Evolutionary conservation across 768 basidiomycete species (phyloP).

Genomic region (Trametes meyenii): DNA sequence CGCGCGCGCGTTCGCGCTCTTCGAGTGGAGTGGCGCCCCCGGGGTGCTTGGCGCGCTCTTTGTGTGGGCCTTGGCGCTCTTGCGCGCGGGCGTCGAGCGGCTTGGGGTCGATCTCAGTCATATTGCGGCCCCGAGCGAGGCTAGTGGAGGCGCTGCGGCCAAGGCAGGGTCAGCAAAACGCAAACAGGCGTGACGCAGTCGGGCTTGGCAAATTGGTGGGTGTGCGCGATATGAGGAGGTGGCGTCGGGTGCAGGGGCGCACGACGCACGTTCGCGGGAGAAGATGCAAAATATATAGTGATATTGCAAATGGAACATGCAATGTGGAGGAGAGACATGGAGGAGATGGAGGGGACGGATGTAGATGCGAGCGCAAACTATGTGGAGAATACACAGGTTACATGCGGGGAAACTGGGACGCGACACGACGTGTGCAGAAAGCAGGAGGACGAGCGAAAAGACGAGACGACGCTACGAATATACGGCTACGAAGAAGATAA

Average conservation of each 20-base stretch:
- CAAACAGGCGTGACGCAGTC: slow-evolving; percentile 1
- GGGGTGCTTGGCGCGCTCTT: slow-evolving; percentile 34
- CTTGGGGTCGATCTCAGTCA: slow-evolving; percentile 17
- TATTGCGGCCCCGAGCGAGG: neutral
- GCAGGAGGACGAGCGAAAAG: neutral
- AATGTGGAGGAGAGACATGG: neutral
- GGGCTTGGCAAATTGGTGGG: neutral
- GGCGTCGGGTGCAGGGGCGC: neutral
- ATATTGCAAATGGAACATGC: neutral
- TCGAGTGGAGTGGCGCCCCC: slow-evolving; percentile 42
- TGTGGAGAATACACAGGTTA: slow-evolving; percentile 12
- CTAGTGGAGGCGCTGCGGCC: neutral
- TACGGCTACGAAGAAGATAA: neutral
- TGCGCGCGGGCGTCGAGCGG: neutral
- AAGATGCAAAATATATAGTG: neutral
- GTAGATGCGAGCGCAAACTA: slow-evolving; percentile 9
- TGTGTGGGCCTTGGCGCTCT: slow-evolving; percentile 16
- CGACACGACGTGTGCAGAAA: slow-evolving; percentile 1
- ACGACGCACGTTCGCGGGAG: neutral
- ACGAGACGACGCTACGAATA: neutral
- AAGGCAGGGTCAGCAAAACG: neutral
- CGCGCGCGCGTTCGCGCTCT: slow-evolving; percentile 42
- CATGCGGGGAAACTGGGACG: slow-evolving; percentile 7
- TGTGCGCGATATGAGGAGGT: neutral
- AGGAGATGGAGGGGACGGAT: neutral